A percentile compares a stretch with the other conserved stretches of the same genome.
phyloP scores from a whole-genome alignment of 352 stramenopile genomes.

The Phytopythium montanum region DNA sequence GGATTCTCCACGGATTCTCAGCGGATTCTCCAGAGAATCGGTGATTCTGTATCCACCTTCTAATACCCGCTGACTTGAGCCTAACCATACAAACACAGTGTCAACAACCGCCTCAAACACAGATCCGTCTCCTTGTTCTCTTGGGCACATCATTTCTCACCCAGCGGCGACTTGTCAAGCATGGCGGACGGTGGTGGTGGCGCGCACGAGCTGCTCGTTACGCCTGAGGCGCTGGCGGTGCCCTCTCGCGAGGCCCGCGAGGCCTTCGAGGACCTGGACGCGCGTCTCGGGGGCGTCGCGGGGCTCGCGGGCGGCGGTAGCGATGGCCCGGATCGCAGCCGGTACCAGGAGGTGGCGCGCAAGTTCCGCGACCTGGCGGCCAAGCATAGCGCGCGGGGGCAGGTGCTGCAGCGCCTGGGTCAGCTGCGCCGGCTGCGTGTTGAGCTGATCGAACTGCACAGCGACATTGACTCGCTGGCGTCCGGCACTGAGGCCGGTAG shows the following conservation, averaged over 20 bases:
- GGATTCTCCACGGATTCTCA: no score
- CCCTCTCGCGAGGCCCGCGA: not conserved
- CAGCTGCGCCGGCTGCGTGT: not conserved
- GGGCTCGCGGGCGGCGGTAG: not conserved
- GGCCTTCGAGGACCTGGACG: not conserved
- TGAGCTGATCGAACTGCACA: constrained; percentile 1
- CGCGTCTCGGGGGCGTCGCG: not conserved
- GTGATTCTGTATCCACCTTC: no score
- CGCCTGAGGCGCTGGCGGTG: not conserved
- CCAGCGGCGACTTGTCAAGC: not conserved
- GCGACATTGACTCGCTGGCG: not conserved
- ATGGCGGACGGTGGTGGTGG: not conserved
- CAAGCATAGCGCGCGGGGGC: not conserved
- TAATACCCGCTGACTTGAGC: no score
- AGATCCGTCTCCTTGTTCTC: no score
- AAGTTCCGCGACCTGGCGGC: not conserved
- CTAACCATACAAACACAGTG: no score
- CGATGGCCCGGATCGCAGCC: not conserved
- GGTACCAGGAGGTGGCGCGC: not conserved
- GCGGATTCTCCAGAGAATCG: no score
- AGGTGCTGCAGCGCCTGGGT: constrained; percentile 1
- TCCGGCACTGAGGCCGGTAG: not conserved
- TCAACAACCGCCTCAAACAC: no score
- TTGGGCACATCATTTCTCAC: no score
- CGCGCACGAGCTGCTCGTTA: not conserved